Base-by-base conservation (phyloP, 1,139 yeast genomes). In the Hyphopichia khmerensis region DNA sequence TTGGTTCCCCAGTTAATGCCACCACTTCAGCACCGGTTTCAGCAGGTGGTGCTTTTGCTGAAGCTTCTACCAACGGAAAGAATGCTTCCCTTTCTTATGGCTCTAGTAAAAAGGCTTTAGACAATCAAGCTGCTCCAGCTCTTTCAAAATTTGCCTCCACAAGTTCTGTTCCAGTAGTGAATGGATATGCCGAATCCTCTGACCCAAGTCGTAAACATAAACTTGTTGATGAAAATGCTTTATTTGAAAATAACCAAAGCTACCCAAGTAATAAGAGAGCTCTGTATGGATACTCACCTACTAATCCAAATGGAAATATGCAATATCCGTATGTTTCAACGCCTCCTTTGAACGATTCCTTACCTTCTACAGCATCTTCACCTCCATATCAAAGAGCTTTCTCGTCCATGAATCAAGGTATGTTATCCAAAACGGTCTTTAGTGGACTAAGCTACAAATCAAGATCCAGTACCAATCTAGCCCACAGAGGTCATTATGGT, bases 371-470 rank as follows among this genome's bases (percentile, higher is more conserved):
- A 3, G 34, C 52, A 7, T 33, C 51, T 8, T 44, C 55, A 2
- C 49, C 54, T 3, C 52, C 54, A 3, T 50, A 40, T 36, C 43
- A 36, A 16, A 15, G 36, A n/a, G 36, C 30, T 5, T 10, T 13
- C 2, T n/a, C 41, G 3, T 26, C 39, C 9, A 21, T 37, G 19
- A 37, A 31, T 15, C 35, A 37, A 32, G 47, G 36, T 3, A 17
- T 33, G 2, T 41, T 44, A 17, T 24, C 43, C 4, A 43, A 44
- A 27, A 41, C 44, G 19, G 35, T 50, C 1, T 47, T 46, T 35
- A 41, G 48, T 21, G 55, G 55, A 4, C 40, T 51, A 1, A 45
- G 51, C 9, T 50, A 45, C 30, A 52, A 47, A 34, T 49, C 55
- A 1, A 41, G 51, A 18, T 44, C 53, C 6, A 40, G 35, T 14